Evolutionary conservation across 441 rosid species (phyloP), one percentile per base, ranked within the genome.

Genomic region (Aleurites moluccanus): DNA sequence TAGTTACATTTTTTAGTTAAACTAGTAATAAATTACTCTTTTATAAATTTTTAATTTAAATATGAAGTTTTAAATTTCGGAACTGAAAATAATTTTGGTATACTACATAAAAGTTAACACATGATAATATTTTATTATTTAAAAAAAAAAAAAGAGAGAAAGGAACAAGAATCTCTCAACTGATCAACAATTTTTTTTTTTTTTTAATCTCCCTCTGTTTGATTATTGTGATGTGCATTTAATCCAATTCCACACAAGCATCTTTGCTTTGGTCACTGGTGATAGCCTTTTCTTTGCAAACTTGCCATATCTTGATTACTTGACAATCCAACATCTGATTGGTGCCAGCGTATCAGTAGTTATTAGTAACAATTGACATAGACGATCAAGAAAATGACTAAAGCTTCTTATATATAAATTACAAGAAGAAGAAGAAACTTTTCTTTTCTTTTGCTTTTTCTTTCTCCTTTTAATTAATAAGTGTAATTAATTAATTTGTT

Each of bases 381-480:
- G 86, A 80, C 85, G 59, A 70, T 70, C 76, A 70, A 61, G 86
- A 85, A 81, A 83, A 84, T 50, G 80, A 80, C 81, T 67, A 23
- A 25, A 69, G 45, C 47, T 75, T 47, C 59, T 25, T 69, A n/a
- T 67, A 63, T 45, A 72, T 30, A 38, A 63, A 30, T 53, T 52
- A 18, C 56, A 52, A 16, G 21, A 18, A 52, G 8, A 0, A 38
- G 40, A 0, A 38, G 40, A 5, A 38, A 6, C 40, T 38, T 38
- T 38, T 6, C 0, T 6, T 52, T 52, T 16, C 21, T 5, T 52
- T 27, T 15, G 38, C 67, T 35, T 28, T 16, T n/a, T 16, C 6
- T 47, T 44, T 15, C 38, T 59, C 74, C 68, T 13, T 62, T 63
- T 40, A 16, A 21, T 64, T 61, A 21, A 61, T 56, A 5, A 52